Conservation (phyloP, 192 early-diverging fungal genomes). For the Podila minutissima region DNA sequence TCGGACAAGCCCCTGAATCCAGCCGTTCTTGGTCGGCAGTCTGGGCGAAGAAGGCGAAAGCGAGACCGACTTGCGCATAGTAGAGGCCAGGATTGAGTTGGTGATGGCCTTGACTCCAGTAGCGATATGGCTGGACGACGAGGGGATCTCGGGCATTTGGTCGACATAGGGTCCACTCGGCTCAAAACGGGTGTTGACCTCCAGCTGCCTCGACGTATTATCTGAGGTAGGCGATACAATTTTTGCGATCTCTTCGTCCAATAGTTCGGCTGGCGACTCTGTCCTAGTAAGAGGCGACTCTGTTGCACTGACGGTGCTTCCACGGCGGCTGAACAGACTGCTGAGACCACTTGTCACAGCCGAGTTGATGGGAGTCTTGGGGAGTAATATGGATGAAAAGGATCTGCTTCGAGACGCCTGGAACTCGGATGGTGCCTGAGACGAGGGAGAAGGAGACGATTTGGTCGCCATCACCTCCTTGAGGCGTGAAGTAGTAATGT, state of each 20-base stretch:
- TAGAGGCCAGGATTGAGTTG: background rate
- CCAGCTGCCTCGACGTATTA: too few relatives aligned
- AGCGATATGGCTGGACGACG: background rate
- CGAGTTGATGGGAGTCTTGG: constrained; percentile 9
- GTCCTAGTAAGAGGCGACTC: background rate
- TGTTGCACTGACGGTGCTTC: background rate
- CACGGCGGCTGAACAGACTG: constrained; percentile 15
- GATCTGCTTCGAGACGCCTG: constrained; percentile 11
- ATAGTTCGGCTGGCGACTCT: too few relatives aligned
- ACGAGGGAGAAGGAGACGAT: constrained; percentile 1
- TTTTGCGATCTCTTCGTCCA: too few relatives aligned
- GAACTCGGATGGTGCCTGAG: background rate
- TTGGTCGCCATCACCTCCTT: constrained; percentile 11
- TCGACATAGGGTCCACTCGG: too few relatives aligned
- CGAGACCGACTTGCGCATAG: background rate
- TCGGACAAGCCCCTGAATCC: background rate
- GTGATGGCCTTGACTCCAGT: background rate
- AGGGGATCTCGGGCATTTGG: background rate
- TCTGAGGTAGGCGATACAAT: too few relatives aligned
- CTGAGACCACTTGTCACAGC: constrained; percentile 10
- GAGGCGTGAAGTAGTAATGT: constrained; percentile 58
- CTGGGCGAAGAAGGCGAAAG: background rate
- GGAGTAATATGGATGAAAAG: constrained; percentile 11
- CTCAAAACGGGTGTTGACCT: too few relatives aligned
- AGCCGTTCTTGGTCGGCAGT: background rate